Evolutionary conservation across 306 rosid species (phyloP).

Genomic region (Styphnolobium japonicum): DNA sequence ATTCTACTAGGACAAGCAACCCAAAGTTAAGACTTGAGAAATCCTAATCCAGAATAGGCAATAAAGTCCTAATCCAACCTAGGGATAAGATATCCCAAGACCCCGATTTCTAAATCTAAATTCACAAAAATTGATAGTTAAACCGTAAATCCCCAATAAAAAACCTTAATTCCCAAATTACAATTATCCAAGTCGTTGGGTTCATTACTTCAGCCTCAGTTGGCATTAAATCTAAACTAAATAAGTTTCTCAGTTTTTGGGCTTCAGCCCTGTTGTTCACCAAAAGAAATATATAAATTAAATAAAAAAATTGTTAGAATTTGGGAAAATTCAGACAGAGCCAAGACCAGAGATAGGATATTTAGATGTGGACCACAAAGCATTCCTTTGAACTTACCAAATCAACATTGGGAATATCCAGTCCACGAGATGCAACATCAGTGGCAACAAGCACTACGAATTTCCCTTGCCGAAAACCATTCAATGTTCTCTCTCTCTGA

Average conservation of each 20-base stretch:
- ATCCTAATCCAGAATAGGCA: background rate
- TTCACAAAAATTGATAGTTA: background rate
- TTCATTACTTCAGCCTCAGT: background rate
- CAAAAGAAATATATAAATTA: no score
- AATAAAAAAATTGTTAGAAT: background rate
- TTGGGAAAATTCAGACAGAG: background rate
- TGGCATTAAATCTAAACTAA: background rate
- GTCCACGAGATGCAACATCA: slow-evolving; percentile 97
- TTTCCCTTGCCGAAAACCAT: slow-evolving; percentile 95
- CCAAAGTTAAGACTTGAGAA: slow-evolving; percentile 7
- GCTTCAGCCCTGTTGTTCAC: no score
- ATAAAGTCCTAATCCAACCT: background rate
- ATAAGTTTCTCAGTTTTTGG: no score
- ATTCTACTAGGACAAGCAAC: slow-evolving; percentile 1
- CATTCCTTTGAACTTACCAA: slow-evolving; percentile 53
- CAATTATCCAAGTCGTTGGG: background rate
- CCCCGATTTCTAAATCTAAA: background rate
- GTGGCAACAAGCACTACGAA: slow-evolving; percentile 96
- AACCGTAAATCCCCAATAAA: background rate
- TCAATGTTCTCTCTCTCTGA: slow-evolving; percentile 91
- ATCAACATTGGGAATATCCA: slow-evolving; percentile 96
- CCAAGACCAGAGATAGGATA: background rate
- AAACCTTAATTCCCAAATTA: slow-evolving; percentile 12
- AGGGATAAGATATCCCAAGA: slow-evolving; percentile 4
- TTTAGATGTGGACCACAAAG: slow-evolving; percentile 17